Conservation (phyloP, 164 flowering plant species). For the Paratinospora sagittata region DNA sequence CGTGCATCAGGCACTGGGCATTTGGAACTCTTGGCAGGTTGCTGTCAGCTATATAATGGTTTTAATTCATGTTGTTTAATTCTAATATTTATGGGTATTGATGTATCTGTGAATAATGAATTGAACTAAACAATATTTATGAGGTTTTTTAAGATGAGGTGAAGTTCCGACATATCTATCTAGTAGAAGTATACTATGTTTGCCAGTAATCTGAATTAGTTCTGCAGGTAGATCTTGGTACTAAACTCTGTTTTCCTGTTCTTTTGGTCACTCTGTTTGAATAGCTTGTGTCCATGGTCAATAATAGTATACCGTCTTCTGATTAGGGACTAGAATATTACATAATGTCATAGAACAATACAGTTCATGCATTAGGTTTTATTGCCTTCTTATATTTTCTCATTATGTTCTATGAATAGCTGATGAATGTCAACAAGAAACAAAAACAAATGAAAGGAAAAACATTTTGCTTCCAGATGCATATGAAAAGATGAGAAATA, state of each 20-base stretch:
- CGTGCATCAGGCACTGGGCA: slow-evolving; percentile 94
- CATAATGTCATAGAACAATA: neutral
- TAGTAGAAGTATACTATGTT: neutral
- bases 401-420: too few relatives aligned
- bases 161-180: neutral
- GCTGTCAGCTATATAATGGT: neutral
- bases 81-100: neutral
- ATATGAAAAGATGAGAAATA: too few relatives aligned
- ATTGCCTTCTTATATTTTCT: too few relatives aligned
- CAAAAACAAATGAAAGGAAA: too few relatives aligned
- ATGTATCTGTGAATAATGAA: neutral
- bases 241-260: neutral
- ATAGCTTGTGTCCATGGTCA: neutral
- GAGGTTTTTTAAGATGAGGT: neutral
- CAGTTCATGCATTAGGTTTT: too few relatives aligned
- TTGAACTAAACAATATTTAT: neutral
- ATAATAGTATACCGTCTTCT: too few relatives aligned
- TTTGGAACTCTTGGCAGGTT: slow-evolving; percentile 83
- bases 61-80: neutral
- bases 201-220: neutral
- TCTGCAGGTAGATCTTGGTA: neutral
- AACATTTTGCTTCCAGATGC: too few relatives aligned
- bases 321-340: neutral
- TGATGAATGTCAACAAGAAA: too few relatives aligned
- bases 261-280: neutral